Evolutionary conservation across 345 rosid genomes (phyloP), one percentile per base, ranked within the genome.

Genomic region (Lagerstroemia speciosa): DNA sequence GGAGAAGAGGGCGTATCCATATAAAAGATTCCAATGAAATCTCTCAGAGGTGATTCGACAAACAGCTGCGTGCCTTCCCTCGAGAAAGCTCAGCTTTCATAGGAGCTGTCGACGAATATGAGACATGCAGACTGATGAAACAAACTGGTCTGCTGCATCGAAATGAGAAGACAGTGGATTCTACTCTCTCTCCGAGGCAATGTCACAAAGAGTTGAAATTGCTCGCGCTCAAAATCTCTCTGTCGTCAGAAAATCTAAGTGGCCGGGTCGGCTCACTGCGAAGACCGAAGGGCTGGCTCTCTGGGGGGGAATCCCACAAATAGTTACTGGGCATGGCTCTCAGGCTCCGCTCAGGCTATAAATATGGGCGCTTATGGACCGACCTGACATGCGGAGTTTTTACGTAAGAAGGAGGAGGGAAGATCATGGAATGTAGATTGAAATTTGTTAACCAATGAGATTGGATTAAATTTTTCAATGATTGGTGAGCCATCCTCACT

Each of bases 1-100:
- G 76, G 77, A 11, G 81, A 43, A 66, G 65, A 66, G 60, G 80
- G 75, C 62, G 67, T 70, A 75, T 75, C 85, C 86, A 81, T 82
- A 31, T 15, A 26, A 15, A 62, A 53, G 22, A 26, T 26, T 24
- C 61, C 12, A 24, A 30, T 53, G 31, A 8, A n/a, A 8, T n/a
- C 61, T 61, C 27, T 11, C 8, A 12, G 31, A 19, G 30, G 11
- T 20, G 22, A 30, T 5, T 4, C 24, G 34, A 24, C 31, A 16
- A 57, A 36, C 71, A 69, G 3, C 4, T 6, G 24, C 10, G n/a
- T 6, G 7, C 34, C 66, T 2, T 24, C 10, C 15, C 14, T 19
- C n/a, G 15, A 53, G 30, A 53, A 53, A 53, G 8, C 30, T n/a
- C 29, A n/a, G 29, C 11, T 24, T 12, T 69, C 31, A 53, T 2